Evolutionary conservation across 2,329 filamentous ascomycete species (phyloP), one percentile per base, ranked within the genome.

Genomic region (Trichoderma simmonsii): DNA sequence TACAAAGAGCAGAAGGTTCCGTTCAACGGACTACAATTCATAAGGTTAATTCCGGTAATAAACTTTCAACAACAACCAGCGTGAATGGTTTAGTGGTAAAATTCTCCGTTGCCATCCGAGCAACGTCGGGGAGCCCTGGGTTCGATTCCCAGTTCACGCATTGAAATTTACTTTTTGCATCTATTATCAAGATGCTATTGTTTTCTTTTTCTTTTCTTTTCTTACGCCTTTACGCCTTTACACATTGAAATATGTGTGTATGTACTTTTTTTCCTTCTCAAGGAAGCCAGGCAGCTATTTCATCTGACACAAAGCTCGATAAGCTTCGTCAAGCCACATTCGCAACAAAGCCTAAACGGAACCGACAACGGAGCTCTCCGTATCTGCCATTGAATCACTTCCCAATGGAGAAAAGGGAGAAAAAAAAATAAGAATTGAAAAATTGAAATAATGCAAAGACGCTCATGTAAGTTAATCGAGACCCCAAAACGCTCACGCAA

Each of bases 101-200:
- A 79, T 79, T 78, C 77, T 78, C 77, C 78, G 77, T 79, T 79
- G 77, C 78, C 78, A 79, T 78, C 73, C 63, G 75, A 72, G 74
- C 75, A 77, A 74, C 73, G 74, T 79, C 77, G 77, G 77, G 77
- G 77, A 78, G 77, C 77, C 77, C 77, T 78, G 77, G 77, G 77
- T 79, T 79, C 78, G 76, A 79, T 78, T 79, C 77, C 77, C 77
- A 77, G 78, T 76, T 78, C 72, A 79, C 78, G 78, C 78, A 79
- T n/a, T 9, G 11, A 30, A 26, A 28, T 65, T 48, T 70, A 11
- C 28, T 24, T 62, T 75, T 74, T 73, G 60, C 57, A 43, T 39
- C 26, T 12, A 1, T 62, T 30, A 12, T 12, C 8, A 21, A 34
- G 15, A 8, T 28, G 11, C 6, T 54, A 9, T 18, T 21, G 6